Percentiles rank a stretch among this genome's conserved stretches.
phyloP scores from a whole-genome alignment of 75 land plant genomes.

The Adiantum capillusveneris region DNA sequence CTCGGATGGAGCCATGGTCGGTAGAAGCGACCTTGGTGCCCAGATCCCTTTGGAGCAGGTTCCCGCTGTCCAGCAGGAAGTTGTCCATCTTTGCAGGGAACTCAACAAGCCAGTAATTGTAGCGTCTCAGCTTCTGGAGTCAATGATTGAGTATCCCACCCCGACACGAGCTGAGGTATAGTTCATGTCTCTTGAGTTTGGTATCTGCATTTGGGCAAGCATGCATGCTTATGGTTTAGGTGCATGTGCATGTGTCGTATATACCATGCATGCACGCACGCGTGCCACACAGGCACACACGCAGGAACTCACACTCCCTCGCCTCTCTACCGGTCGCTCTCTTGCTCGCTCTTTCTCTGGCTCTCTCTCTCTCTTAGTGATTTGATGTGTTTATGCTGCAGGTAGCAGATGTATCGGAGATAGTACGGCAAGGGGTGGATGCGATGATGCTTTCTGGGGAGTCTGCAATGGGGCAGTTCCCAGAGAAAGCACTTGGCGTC shows the following conservation, averaged over 20 bases:
- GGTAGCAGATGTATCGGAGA: conserved; percentile 80
- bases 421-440: conserved; percentile 59
- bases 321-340: no score
- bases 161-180: conserved; percentile 94
- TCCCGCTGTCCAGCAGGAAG: conserved; percentile 53
- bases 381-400: conserved; percentile 3
- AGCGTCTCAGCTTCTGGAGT: conserved; percentile 82
- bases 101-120: conserved; percentile 86
- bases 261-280: no score
- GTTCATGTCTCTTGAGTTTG: not conserved
- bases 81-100: conserved; percentile 44
- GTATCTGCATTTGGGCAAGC: no score
- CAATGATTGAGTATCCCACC: conserved; percentile 95
- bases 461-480: conserved; percentile 71
- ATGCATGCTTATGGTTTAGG: no score
- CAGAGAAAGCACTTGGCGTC: conserved; percentile 61
- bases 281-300: no score
- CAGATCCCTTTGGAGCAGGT: conserved; percentile 72
- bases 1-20: conserved; percentile 87
- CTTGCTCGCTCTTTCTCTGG: no score
- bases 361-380: no score
- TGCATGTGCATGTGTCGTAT: no score
- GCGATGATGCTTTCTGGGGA: conserved; percentile 89
- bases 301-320: no score
- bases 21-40: conserved; percentile 76